A percentile compares a stretch with the other conserved stretches of the same genome.
phyloP scores from a whole-genome alignment of 768 basidiomycete species.

The Polyporus arcularius region DNA sequence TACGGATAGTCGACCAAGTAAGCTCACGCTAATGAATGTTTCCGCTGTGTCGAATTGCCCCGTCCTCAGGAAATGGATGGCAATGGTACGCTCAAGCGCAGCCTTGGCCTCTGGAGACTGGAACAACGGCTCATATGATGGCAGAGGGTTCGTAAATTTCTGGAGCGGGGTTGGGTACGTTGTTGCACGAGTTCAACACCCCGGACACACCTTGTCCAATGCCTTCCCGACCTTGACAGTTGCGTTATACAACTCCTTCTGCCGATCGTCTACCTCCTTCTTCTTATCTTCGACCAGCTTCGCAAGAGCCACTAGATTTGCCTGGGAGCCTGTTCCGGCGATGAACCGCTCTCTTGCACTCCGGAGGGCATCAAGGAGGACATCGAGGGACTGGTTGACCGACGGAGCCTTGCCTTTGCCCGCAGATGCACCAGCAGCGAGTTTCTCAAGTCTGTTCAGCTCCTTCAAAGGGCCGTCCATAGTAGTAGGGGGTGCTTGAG shows the following conservation, averaged over 20 bases:
- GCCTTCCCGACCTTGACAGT: constrained; percentile 81
- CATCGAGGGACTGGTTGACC: constrained; percentile 61
- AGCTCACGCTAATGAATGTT: constrained; percentile 66
- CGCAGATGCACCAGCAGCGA: constrained; percentile 43
- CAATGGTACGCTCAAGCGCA: constrained; percentile 71
- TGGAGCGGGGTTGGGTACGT: constrained; percentile 27
- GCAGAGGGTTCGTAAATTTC: constrained; percentile 57
- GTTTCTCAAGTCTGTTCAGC: constrained; percentile 71
- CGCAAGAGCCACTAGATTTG: constrained; percentile 50
- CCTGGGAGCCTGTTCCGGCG: constrained; percentile 48
- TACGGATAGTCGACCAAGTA: not conserved
- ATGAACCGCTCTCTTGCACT: constrained; percentile 56
- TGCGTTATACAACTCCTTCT: constrained; percentile 85
- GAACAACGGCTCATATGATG: constrained; percentile 69
- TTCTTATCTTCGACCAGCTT: constrained; percentile 68
- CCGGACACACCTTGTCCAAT: constrained; percentile 77
- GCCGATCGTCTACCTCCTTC: constrained; percentile 84
- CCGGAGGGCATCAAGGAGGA: constrained; percentile 58
- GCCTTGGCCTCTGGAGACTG: constrained; percentile 55
- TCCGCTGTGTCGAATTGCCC: constrained; percentile 80
- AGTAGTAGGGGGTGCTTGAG: constrained; percentile 6
- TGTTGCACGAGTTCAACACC: not conserved
- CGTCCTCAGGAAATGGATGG: constrained; percentile 75
- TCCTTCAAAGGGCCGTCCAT: constrained; percentile 84
- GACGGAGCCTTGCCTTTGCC: constrained; percentile 56